phyloP scores from a whole-genome alignment of 768 basidiomycete species.

The Boletus vermiculosoides region DNA sequence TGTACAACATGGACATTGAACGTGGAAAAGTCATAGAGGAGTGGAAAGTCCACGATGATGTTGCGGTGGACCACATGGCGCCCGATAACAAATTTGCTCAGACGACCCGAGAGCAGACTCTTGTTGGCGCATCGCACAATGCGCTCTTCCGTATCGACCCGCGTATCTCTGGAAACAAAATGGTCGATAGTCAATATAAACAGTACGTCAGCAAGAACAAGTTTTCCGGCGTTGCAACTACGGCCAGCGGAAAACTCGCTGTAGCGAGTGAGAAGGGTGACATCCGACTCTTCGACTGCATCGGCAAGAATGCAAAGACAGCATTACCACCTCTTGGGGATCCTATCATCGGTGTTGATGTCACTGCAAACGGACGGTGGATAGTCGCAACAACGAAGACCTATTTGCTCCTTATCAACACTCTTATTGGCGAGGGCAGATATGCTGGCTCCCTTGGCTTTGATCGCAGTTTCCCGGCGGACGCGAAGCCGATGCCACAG shows the following conservation, averaged over 20 bases:
- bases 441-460: conserved; percentile 85
- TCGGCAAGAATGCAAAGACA: conserved; percentile 99
- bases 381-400: conserved; percentile 95
- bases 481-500: conserved; percentile 87
- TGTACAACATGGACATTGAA: conserved; percentile 91
- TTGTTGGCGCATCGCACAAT: conserved; percentile 92
- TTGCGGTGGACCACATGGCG: conserved; percentile 84
- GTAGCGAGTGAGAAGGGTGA: conserved; percentile 97
- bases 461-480: conserved; percentile 93
- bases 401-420: conserved; percentile 92
- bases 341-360: conserved; percentile 92
- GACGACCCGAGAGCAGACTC: conserved; percentile 87
- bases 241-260: conserved; percentile 80
- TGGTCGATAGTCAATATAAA: conserved; percentile 94
- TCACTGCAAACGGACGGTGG: conserved; percentile 90
- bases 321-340: conserved; percentile 93
- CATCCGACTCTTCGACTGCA: conserved; percentile 88
- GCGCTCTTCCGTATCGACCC: conserved; percentile 98
- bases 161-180: conserved; percentile 85
- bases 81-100: conserved; percentile 95
- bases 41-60: conserved; percentile 93
- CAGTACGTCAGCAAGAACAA: conserved; percentile 94
- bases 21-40: conserved; percentile 96
- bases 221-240: conserved; percentile 91
- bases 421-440: conserved; percentile 87